Percentiles rank a stretch among this genome's conserved stretches.
These are phyloP conservation scores for Bisporella sp. DNA, from an alignment of 2,329 filamentous ascomycete species.

Conservation along the genomic window DNA sequence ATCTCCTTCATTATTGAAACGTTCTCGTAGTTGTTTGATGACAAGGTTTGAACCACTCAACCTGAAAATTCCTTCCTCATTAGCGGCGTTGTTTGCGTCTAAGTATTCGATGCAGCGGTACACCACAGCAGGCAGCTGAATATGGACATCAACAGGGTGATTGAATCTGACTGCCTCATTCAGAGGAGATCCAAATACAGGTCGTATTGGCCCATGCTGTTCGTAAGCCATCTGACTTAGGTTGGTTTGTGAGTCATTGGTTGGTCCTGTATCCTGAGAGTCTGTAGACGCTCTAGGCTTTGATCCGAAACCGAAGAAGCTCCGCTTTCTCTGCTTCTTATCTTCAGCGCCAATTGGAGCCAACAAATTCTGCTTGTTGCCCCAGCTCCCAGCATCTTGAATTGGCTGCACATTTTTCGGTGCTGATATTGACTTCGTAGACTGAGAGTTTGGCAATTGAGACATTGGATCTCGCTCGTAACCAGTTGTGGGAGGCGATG, in stretches of 20 bases:
- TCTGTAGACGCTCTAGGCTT: constrained; percentile 54
- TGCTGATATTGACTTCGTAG: constrained; percentile 62
- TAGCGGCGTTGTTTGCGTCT: constrained; percentile 69
- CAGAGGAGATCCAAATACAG: constrained; percentile 80
- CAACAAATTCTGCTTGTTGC: constrained; percentile 59
- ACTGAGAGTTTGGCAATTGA: constrained; percentile 25
- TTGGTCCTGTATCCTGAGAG: constrained; percentile 46
- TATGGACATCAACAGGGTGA: constrained; percentile 62
- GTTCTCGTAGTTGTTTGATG: constrained; percentile 83
- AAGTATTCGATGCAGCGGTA: constrained; percentile 95
- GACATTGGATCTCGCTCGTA: constrained; percentile 23
- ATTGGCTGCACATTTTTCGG: constrained; percentile 82
- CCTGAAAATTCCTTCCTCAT: constrained; percentile 93
- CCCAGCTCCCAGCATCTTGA: constrained; percentile 76
- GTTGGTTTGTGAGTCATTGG: constrained; percentile 39
- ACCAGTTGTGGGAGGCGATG: constrained; percentile 23
- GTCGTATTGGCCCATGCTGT: constrained; percentile 49
- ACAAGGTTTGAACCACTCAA: constrained; percentile 94
- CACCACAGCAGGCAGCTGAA: constrained; percentile 82
- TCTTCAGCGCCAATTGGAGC: constrained; percentile 54
- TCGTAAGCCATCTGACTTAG: constrained; percentile 34
- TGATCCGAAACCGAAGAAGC: constrained; percentile 64
- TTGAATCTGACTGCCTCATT: constrained; percentile 81
- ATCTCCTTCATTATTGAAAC: constrained; percentile 90
- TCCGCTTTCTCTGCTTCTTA: constrained; percentile 73